A percentile compares a stretch with the other conserved stretches of the same genome.
phyloP scores from a whole-genome alignment of 179 eudicot species.

The Pouteria campechiana region DNA sequence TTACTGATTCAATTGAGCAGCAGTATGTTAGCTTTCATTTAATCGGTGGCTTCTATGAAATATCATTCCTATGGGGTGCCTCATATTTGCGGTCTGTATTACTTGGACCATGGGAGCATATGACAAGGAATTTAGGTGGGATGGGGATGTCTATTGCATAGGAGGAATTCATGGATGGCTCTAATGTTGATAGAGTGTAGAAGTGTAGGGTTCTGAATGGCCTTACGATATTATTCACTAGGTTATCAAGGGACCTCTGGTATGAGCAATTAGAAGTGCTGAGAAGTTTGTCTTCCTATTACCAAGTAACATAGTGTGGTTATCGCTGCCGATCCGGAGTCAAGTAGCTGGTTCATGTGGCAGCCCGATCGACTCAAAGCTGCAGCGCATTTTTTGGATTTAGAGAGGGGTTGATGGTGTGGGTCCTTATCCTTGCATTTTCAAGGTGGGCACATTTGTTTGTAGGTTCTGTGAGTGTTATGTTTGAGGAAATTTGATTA shows the following conservation, averaged over 20 bases:
- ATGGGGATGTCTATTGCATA: constrained; percentile 2
- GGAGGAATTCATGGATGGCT: constrained; percentile 9
- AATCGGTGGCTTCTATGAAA: not conserved
- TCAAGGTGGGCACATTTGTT: constrained; percentile 64
- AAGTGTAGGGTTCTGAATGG: too few species aligned
- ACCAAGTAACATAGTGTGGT: constrained; percentile 32
- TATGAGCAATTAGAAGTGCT: too few species aligned
- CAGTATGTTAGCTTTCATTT: not conserved
- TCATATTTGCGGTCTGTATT: constrained; percentile 2
- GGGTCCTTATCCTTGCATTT: constrained; percentile 99
- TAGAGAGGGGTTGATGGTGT: constrained; percentile 51
- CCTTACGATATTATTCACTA: too few species aligned
- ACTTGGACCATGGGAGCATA: constrained; percentile 9
- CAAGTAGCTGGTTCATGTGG: constrained; percentile 64
- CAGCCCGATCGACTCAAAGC: constrained; percentile 85
- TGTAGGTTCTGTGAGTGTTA: constrained; percentile 25
- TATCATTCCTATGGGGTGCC: constrained; percentile 1
- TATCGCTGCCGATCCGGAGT: constrained; percentile 63
- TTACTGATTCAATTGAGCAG: not conserved
- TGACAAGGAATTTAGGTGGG: too few species aligned
- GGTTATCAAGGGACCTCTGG: too few species aligned
- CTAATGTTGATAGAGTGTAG: too few species aligned
- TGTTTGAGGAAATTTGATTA: constrained; percentile 29
- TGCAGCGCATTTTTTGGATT: constrained; percentile 32
- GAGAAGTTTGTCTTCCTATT: too few species aligned